These are phyloP conservation scores for Obelidium mucronatum DNA, from an alignment of 192 early-diverging fungal species.

Conservation along the genomic window DNA sequence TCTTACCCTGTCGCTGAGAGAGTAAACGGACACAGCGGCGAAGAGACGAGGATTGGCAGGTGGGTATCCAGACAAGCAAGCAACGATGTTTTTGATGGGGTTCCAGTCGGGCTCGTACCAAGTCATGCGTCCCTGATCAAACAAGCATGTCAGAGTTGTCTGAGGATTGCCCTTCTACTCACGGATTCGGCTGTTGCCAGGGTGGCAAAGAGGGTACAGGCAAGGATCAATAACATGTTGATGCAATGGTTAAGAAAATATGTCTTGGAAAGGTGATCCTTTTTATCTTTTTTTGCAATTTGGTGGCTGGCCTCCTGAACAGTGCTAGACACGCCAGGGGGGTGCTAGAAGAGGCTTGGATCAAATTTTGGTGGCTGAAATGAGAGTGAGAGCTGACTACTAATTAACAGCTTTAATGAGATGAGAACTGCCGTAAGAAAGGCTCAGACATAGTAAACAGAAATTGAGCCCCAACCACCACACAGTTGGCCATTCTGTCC, in stretches of 20 bases:
- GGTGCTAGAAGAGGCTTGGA: not conserved
- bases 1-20: not conserved
- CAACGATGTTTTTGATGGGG: not conserved
- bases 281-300: too few relatives aligned
- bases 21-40: not conserved
- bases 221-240: not conserved
- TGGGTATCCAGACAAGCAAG: not conserved
- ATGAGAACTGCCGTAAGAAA: too few relatives aligned
- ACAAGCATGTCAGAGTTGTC: too few relatives aligned
- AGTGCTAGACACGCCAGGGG: too few relatives aligned
- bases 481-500: not conserved
- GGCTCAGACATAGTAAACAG: too few relatives aligned
- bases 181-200: not conserved
- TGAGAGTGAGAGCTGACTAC: too few relatives aligned
- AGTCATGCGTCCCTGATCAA: not conserved
- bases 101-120: not conserved
- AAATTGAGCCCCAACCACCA: not conserved
- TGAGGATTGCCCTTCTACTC: too few relatives aligned
- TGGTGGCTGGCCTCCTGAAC: too few relatives aligned
- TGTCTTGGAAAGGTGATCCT: too few relatives aligned
- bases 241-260: not conserved
- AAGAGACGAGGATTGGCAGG: too few relatives aligned
- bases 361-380: not conserved
- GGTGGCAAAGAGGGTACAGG: not conserved
- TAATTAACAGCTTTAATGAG: too few relatives aligned